Evolutionary conservation across 257 asterid species (phyloP), one percentile per base, ranked within the genome.

Genomic region (Solanum neorickii): DNA sequence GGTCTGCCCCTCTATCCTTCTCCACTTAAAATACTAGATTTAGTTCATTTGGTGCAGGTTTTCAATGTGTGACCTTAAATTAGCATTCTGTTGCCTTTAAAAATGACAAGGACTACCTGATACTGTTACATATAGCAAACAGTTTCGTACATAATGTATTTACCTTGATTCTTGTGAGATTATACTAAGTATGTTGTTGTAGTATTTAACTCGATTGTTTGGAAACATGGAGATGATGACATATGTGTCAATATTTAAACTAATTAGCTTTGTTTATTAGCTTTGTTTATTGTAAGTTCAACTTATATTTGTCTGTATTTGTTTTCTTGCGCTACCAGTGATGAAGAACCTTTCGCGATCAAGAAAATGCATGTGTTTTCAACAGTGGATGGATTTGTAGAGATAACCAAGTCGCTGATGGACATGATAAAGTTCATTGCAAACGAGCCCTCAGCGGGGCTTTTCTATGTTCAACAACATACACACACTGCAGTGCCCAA

Each of bases 361-460:
- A 92, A 91, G 89, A 93, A 89, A 90, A 97, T 97, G 99, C 96
- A 93, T 23, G 95, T 85, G 42, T 90, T 96, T 73, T 95, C 98
- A 88, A 86, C 95, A 49, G 98, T 89, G 13, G 98, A 94, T 56
- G 98, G 99, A 88, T 96, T 96, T 88, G 92, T 90, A 90, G 98
- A 96, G 92, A 92, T 97, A 94, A 93, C 91, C 21, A 94, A 95
- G 86, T 89, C 91, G 72, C 83, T 94, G 88, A 94, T 95, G 44
- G 98, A 94, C 88, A 96, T 95, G 99, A 93, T 95, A 56, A 97
- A 92, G 88, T 95, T 90, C 52, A 94, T 94, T 88, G 99, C 99
- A 7, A 97, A 97, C 42, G 99, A 97, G 88, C 99, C 99, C 91
- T 95, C 99, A 5, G 96, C 94, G 89, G 99, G 99, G 84, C 96